These are phyloP conservation scores for Pseudogymnoascus sp. DNA, from an alignment of 2,329 filamentous ascomycete genomes.

Conservation along the genomic window DNA sequence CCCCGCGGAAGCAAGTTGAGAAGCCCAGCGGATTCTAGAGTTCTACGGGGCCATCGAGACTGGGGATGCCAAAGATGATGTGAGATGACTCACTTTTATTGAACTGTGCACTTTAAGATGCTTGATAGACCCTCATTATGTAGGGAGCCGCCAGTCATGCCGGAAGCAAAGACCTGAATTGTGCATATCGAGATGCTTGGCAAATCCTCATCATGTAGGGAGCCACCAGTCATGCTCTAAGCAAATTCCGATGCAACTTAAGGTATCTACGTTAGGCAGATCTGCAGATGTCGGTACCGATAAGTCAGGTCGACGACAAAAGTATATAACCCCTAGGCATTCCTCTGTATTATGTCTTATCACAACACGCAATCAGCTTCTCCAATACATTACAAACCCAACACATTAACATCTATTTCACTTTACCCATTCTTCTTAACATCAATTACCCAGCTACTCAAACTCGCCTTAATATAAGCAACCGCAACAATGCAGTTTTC, in stretches of 20 bases:
- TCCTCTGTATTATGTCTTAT: neutral
- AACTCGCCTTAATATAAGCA: neutral
- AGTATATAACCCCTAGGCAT: neutral
- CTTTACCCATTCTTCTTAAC: neutral
- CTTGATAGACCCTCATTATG: neutral
- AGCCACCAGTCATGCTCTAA: neutral
- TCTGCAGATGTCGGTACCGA: neutral
- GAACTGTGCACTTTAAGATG: neutral
- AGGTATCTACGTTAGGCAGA: neutral
- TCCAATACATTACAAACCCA: neutral
- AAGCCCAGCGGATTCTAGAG: too few relatives aligned
- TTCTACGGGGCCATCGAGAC: too few relatives aligned
- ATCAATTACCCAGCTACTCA: neutral
- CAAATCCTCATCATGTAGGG: neutral
- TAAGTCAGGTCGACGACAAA: neutral
- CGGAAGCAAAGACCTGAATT: too few relatives aligned
- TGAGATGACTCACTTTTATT: neutral
- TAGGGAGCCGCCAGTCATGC: neutral
- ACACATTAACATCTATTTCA: neutral
- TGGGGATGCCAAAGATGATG: neutral
- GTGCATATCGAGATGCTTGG: neutral
- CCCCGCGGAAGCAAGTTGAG: too few relatives aligned
- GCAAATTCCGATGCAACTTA: neutral
- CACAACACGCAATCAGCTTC: neutral
- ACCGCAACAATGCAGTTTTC: neutral